Evolutionary conservation across 345 rosid genomes (phyloP).

Genomic region (Barbarea vulgaris): DNA sequence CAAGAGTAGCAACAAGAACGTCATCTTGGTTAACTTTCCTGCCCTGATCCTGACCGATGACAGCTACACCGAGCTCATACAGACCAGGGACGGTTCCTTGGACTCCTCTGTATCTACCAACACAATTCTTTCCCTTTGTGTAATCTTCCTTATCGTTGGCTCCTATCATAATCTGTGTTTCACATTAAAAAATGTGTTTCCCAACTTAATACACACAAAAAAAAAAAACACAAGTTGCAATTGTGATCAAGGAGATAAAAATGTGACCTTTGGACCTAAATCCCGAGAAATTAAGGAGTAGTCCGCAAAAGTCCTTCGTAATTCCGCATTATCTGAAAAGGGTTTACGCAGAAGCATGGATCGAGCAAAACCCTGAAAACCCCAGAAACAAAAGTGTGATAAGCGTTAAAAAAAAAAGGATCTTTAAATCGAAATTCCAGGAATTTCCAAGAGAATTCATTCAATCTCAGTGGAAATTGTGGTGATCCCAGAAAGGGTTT

Average conservation of each 20-base stretch:
- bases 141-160: slow-evolving; percentile 61
- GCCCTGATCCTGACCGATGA: slow-evolving; percentile 32
- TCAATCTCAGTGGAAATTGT: not conserved
- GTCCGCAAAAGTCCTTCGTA: not conserved
- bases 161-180: slow-evolving; percentile 58
- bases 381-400: slow-evolving; percentile 10
- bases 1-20: slow-evolving; percentile 55
- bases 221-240: not conserved
- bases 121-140: slow-evolving; percentile 57
- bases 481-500: not conserved
- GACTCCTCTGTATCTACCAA: slow-evolving; percentile 64
- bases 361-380: slow-evolving; percentile 25
- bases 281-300: slow-evolving; percentile 26
- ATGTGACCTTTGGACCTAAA: slow-evolving; percentile 40
- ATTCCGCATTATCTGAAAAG: slow-evolving; percentile 22
- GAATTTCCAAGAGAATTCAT: not conserved
- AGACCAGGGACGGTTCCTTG: slow-evolving; percentile 62
- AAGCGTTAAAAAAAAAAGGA: not conserved
- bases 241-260: not conserved
- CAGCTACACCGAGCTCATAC: slow-evolving; percentile 67
- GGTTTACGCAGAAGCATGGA: slow-evolving; percentile 37
- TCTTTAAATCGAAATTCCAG: not conserved
- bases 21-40: slow-evolving; percentile 42
- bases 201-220: not conserved
- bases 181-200: not conserved